Evolutionary conservation across 2,329 filamentous ascomycete species (phyloP).

Genomic region (Chrysoporthe puriensis): DNA sequence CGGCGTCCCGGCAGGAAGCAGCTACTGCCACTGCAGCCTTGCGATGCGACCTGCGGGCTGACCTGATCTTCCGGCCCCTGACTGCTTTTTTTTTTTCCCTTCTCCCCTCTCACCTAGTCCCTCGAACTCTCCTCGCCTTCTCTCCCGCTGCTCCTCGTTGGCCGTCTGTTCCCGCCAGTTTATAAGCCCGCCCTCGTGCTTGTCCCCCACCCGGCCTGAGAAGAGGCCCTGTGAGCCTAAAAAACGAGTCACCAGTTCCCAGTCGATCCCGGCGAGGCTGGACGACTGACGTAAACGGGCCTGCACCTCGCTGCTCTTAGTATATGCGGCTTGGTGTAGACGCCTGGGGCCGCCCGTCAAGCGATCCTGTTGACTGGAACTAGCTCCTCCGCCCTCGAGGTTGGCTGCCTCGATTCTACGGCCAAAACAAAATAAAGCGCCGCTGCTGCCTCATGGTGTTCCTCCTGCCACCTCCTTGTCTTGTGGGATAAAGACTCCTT

Average conservation of each 20-base stretch:
- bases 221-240: conserved; percentile 1
- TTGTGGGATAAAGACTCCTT: background rate
- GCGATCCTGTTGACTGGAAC: background rate
- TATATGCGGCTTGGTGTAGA: background rate
- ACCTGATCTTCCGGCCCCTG: conserved; percentile 19
- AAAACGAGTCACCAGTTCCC: background rate
- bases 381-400: background rate
- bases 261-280: conserved; percentile 6
- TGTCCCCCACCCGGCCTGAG: background rate
- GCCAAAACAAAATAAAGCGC: background rate
- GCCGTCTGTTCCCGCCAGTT: background rate
- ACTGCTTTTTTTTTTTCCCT: background rate
- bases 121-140: conserved; percentile 1
- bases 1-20: conserved; percentile 18
- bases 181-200: conserved; percentile 2
- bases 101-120: background rate
- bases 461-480: background rate
- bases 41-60: conserved; percentile 17
- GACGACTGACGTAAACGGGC: background rate
- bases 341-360: background rate
- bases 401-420: conserved; percentile 13
- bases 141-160: conserved; percentile 2
- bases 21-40: conserved; percentile 23
- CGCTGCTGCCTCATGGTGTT: background rate
- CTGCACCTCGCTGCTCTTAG: background rate